Percentiles rank a stretch among this genome's conserved stretches.
These are phyloP conservation scores for Hypoxylon sp. DNA, from an alignment of 2,329 filamentous ascomycete genomes.

Conservation along the genomic window DNA sequence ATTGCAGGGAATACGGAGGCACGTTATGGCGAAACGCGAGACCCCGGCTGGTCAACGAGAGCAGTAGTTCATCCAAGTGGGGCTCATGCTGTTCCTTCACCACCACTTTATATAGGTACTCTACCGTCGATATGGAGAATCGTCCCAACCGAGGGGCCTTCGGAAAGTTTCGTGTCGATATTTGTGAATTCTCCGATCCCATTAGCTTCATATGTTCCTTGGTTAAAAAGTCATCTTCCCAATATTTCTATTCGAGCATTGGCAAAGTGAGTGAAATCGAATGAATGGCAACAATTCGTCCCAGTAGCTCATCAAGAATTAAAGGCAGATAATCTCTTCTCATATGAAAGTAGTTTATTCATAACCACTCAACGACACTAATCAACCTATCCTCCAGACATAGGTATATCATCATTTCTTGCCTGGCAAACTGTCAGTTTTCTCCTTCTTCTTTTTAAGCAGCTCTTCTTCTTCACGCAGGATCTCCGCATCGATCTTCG, in stretches of 20 bases:
- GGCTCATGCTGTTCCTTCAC: not conserved
- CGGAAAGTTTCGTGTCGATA: not conserved
- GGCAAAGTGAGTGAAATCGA: not conserved
- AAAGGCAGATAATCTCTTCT: not conserved
- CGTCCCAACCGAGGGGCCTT: not conserved
- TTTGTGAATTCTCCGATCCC: not conserved
- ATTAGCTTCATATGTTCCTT: not conserved
- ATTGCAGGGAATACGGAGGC: constrained; percentile 6
- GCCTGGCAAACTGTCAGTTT: constrained; percentile 45
- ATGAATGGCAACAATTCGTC: not conserved
- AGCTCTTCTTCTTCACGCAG: constrained; percentile 50
- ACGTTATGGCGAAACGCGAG: constrained; percentile 1
- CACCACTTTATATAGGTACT: not conserved
- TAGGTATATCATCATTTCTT: constrained; percentile 42
- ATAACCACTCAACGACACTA: not conserved
- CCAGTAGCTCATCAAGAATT: too few relatives aligned
- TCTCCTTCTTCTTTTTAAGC: constrained; percentile 49
- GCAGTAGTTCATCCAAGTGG: not conserved
- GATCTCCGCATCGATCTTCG: constrained; percentile 50
- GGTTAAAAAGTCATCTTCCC: not conserved
- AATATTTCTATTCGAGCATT: not conserved
- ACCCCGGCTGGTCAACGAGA: not conserved
- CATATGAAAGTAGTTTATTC: not conserved
- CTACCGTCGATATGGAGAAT: not conserved
- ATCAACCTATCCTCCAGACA: not conserved